Base-by-base conservation (phyloP, 306 rosid genomes). In the Alnus glutinosa region DNA sequence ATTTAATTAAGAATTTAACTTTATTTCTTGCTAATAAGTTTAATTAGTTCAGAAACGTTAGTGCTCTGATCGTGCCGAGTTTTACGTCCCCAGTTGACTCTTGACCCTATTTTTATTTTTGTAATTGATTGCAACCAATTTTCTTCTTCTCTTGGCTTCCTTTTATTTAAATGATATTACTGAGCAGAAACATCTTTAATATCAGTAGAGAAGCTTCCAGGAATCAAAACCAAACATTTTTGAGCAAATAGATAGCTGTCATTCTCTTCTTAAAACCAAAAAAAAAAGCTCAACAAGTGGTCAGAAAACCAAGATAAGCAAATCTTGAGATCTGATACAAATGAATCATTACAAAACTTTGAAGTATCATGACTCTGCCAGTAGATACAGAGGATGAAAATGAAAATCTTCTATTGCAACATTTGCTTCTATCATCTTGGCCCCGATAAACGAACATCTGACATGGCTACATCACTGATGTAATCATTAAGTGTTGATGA, bases 401-500 rank as follows among this genome's bases (percentile, higher is more conserved):
- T 49, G n/a, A 44, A 64, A 15, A 64, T 7, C 12, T 42, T 39
- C 1, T 9, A 18, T 8, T 0, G 9, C 7, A 9, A 67, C 4
- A 67, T 37, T 67, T 67, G 47, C 47, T 49, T 37, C 37, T 28
- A 67, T 80, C 77, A 84, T 36, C 87, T 55, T 23, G 87, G 82
- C 44, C 87, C 87, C 2, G 87, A 80, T 47, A 84, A 77, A 44
- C 74, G 48, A 73, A 80, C 47, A 68, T 80, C 87, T 0, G 87
- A 84, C 46, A 73, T 6, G 54, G 70, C 52, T 36, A 77, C 55
- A 50, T 84, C 87, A 68, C 80, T 80, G 14, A 39, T 46, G 44
- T 52, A 48, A 48, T 70, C 55, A 74, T 47, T 68, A 32, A 68
- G 39, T 16, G 79, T 79, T 23, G 70, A 67, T 47, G 77, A 58